Evolutionary conservation across 2,329 filamentous ascomycete species (phyloP).

Genomic region (Apiospora kogelbergensis): DNA sequence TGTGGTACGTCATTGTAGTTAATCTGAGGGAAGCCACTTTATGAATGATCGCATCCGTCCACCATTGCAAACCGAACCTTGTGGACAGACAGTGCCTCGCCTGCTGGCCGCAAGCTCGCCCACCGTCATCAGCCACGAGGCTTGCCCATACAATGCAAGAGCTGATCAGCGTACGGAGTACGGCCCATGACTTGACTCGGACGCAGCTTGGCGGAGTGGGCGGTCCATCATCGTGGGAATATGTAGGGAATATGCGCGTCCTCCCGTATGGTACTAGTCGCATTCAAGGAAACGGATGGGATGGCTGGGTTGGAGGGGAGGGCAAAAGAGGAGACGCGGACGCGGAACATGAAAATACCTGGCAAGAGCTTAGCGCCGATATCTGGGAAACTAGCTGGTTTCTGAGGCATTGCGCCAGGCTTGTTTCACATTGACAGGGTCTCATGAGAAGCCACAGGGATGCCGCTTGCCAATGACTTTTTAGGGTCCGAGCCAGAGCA

Average conservation of each 20-base stretch:
- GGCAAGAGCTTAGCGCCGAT: conserved; percentile 34
- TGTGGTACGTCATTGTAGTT: background rate
- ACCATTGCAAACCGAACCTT: background rate
- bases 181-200: background rate
- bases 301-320: background rate
- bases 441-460: conserved; percentile 25
- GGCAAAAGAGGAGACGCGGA: background rate
- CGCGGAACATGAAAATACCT: conserved; percentile 16
- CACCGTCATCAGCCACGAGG: background rate
- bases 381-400: conserved; percentile 34
- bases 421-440: conserved; percentile 46
- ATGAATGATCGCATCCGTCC: background rate
- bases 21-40: conserved; percentile 2
- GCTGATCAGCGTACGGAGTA: background rate
- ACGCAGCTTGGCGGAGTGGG: background rate
- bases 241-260: conserved; percentile 6
- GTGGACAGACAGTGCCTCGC: background rate
- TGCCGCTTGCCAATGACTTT: conserved; percentile 11
- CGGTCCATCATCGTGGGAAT: conserved; percentile 2
- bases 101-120: background rate
- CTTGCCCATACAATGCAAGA: background rate
- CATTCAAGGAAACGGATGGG: background rate
- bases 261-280: conserved; percentile 5
- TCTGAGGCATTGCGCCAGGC: conserved; percentile 52
- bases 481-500: conserved; percentile 8